Evolutionary conservation across 2,329 filamentous ascomycete species (phyloP), one percentile per base, ranked within the genome.

Genomic region (Cyphellophora europaea): DNA sequence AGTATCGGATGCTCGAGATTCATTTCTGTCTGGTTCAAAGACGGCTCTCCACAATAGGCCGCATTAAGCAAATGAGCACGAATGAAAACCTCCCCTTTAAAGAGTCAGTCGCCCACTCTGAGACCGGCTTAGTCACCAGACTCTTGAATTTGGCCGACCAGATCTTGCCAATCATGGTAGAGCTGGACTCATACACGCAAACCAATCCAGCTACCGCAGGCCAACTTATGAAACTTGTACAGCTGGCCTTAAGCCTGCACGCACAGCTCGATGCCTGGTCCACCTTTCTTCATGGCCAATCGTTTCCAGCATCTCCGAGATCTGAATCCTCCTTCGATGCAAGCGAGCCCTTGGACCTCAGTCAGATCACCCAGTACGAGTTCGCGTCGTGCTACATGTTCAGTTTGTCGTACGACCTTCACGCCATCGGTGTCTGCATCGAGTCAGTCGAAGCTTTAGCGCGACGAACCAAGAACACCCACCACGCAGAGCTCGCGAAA

Each of bases 1-100:
- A 41, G 11, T 35, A 38, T 25, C 39, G 38, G 5, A 23, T 37
- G 6, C 18, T 37, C 13, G 35, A 41, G 19, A 35, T 38, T 17
- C 17, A 30, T 10, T 17, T 17, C 19, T 33, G 35, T 21, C 17
- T 38, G 8, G 6, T 19, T 14, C 5, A 21, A n/a, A n/a, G 29
- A 32, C 27, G 19, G 19, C n/a, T 25, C 6, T 37, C 35, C 10
- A 14, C 23, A 27, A 15, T 30, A n/a, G 8, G 11, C 8, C 13
- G 11, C n/a, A 11, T 6, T 21, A 21, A 14, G 12, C 8, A 23
- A n/a, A 27, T 16, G 5, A 14, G 17, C 11, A 29, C n/a, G 3
- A 11, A 12, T n/a, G 23, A 10, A 18, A 11, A 16, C 15, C 14
- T 10, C n/a, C 28, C 10, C 18, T 6, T 17, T 4, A n/a, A 12